Conservation (phyloP, 2,329 filamentous ascomycete species). For the Hysterium pulicare region DNA sequence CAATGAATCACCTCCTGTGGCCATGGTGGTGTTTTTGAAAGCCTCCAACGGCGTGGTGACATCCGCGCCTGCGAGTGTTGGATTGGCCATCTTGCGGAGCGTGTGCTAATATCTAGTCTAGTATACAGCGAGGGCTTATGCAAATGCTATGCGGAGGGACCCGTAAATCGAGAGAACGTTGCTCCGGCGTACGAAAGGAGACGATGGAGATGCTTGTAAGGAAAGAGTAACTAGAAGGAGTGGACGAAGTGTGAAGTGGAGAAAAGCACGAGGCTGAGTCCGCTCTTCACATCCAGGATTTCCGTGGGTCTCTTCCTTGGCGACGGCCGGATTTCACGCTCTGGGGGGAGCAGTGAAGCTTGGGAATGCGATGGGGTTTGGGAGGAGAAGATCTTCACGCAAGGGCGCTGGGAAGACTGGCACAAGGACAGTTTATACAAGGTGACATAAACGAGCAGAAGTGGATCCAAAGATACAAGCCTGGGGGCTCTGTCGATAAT, state of each 20-base stretch:
- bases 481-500: constrained; percentile 7
- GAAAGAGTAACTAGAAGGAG: constrained; percentile 15
- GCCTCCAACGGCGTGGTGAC: constrained; percentile 31
- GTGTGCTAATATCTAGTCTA: neutral
- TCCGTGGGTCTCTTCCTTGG: constrained; percentile 19
- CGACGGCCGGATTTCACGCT: constrained; percentile 8
- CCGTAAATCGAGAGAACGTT: constrained; percentile 1
- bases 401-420: constrained; percentile 8
- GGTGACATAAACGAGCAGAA: neutral
- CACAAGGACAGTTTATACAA: constrained; percentile 11
- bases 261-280: constrained; percentile 9
- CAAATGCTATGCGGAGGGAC: constrained; percentile 1
- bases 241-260: constrained; percentile 19
- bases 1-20: constrained; percentile 64
- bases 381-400: constrained; percentile 6
- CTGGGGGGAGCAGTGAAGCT: constrained; percentile 3
- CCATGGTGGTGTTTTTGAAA: constrained; percentile 57
- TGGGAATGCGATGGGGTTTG: neutral
- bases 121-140: no score
- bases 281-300: constrained; percentile 19
- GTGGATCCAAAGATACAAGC: constrained; percentile 7
- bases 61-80: constrained; percentile 23
- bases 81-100: constrained; percentile 19
- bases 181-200: no score
- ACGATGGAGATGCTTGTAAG: neutral